A percentile compares a stretch with the other conserved stretches of the same genome.
Conservation (phyloP, 1,284 basidiomycete genomes). For the Neolentinus lepideus region DNA sequence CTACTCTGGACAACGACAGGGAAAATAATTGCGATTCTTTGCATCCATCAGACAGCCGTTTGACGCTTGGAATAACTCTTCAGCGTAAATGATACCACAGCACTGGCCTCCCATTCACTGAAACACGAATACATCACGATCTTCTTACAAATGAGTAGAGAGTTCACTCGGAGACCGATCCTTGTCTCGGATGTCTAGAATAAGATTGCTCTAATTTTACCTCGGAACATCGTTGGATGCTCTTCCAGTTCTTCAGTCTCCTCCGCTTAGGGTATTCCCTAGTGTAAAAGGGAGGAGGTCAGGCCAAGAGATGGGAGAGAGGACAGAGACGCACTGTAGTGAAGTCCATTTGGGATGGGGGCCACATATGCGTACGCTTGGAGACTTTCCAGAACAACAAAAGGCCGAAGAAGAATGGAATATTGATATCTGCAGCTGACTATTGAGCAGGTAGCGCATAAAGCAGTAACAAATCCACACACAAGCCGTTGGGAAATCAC, state of each 20-base stretch:
- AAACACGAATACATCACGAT: too few species aligned
- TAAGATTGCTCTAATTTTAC: conserved; percentile 28
- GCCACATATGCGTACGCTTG: conserved; percentile 46
- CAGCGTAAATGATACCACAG: too few species aligned
- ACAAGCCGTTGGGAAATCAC: conserved; percentile 51
- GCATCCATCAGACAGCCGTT: too few species aligned
- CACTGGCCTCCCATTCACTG: too few species aligned
- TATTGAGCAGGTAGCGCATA: not conserved
- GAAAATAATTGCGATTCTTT: too few species aligned
- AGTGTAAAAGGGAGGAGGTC: not conserved
- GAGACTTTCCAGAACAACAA: conserved; percentile 46
- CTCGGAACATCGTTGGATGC: conserved; percentile 24
- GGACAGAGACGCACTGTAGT: conserved; percentile 27
- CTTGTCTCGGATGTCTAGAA: conserved; percentile 21
- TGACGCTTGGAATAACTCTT: too few species aligned
- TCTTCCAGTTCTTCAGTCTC: conserved; percentile 40
- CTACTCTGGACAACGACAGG: too few species aligned
- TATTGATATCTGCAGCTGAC: conserved; percentile 27
- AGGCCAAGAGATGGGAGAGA: not conserved
- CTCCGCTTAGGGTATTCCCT: conserved; percentile 46
- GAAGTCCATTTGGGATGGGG: conserved; percentile 53
- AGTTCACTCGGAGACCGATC: too few species aligned
- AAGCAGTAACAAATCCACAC: not conserved
- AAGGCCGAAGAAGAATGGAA: conserved; percentile 43
- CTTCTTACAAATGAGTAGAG: too few species aligned